Conservation (phyloP, 495 filamentous ascomycete genomes). For the Cercophora scortea region DNA sequence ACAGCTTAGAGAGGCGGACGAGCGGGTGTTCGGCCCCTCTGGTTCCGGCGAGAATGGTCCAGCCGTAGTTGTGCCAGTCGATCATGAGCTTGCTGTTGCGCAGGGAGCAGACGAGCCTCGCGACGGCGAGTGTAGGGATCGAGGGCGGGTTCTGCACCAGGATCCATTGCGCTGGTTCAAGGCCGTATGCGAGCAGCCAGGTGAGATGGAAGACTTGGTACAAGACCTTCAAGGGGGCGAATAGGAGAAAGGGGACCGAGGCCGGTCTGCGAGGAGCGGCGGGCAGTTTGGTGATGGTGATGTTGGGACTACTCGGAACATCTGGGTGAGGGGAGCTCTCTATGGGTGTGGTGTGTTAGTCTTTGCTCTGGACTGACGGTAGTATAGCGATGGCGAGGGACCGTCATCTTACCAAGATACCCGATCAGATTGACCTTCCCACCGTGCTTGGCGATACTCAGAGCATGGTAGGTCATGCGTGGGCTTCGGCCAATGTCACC, state of each 20-base stretch:
- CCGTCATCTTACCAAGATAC: conserved; percentile 57
- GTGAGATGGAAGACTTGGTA: conserved; percentile 69
- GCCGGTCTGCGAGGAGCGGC: conserved; percentile 18
- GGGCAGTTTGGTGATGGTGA: conserved; percentile 45
- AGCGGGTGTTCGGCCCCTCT: conserved; percentile 68
- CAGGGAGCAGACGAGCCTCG: conserved; percentile 62
- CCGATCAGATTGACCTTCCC: conserved; percentile 79
- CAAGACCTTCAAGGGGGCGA: conserved; percentile 78
- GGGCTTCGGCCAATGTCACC: conserved; percentile 95
- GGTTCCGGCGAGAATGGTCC: conserved; percentile 71
- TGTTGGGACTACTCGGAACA: conserved; percentile 52
- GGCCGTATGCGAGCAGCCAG: conserved; percentile 61
- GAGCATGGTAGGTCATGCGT: conserved; percentile 97
- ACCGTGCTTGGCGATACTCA: conserved; percentile 82
- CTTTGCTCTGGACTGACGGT: conserved; percentile 12
- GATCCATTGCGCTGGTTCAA: conserved; percentile 68
- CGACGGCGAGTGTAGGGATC: conserved; percentile 78
- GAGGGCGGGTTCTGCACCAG: conserved; percentile 94
- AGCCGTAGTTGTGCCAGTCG: conserved; percentile 99
- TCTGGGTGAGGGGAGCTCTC: conserved; percentile 60
- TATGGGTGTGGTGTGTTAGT: conserved; percentile 6
- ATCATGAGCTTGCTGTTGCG: conserved; percentile 78
- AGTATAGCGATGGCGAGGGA: neutral
- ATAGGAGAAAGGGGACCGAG: conserved; percentile 53
- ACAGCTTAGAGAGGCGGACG: conserved; percentile 63